These are phyloP conservation scores for Simplicillium sp. DNA, from an alignment of 2,329 filamentous ascomycete species.

Conservation along the genomic window DNA sequence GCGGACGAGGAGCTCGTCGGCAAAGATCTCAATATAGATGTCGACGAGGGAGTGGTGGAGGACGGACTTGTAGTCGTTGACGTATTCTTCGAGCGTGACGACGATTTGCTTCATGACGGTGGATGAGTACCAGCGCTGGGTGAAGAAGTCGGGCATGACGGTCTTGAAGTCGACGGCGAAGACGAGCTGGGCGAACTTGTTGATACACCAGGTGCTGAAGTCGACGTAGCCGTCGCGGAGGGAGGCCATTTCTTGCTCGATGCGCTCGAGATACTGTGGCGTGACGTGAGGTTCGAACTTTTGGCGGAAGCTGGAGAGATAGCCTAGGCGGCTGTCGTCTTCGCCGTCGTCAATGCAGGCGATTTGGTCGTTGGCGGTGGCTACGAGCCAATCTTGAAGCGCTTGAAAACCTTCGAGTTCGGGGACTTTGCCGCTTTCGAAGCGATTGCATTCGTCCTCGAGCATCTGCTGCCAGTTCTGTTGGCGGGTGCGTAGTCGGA, in stretches of 20 bases:
- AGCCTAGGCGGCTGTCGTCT: conserved; percentile 64
- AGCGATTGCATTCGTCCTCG: conserved; percentile 72
- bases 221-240: conserved; percentile 92
- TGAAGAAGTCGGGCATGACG: conserved; percentile 86
- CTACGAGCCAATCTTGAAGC: conserved; percentile 91
- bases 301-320: conserved; percentile 76
- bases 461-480: conserved; percentile 80
- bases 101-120: conserved; percentile 90
- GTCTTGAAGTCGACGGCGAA: conserved; percentile 82
- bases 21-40: conserved; percentile 86
- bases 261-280: conserved; percentile 67
- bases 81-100: conserved; percentile 90
- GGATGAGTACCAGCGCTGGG: conserved; percentile 74
- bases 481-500: conserved; percentile 74
- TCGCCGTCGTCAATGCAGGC: conserved; percentile 93
- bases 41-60: conserved; percentile 82
- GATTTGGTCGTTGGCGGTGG: conserved; percentile 96
- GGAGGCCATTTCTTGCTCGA: conserved; percentile 60
- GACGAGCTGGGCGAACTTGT: conserved; percentile 75
- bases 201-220: conserved; percentile 85
- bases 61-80: conserved; percentile 74
- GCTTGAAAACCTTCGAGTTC: conserved; percentile 64
- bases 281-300: conserved; percentile 77
- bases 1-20: conserved; percentile 78
- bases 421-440: conserved; percentile 45